Conservation (phyloP, 2,329 filamentous ascomycete species). For the Colletotrichum viniferum region DNA sequence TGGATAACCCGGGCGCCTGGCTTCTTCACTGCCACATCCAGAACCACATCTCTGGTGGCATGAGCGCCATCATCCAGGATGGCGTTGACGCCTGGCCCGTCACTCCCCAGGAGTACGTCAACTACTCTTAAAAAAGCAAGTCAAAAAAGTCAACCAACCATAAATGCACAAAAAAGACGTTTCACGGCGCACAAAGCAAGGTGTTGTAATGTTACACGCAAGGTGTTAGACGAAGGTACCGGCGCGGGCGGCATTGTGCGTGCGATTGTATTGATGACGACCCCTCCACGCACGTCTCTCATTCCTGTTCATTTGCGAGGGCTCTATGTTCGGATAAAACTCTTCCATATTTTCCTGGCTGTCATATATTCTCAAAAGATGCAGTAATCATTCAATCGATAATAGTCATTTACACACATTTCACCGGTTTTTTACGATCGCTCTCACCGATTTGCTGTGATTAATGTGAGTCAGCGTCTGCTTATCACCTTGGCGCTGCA, state of each 20-base stretch:
- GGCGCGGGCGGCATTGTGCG: conserved; percentile 2
- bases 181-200: not conserved
- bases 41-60: conserved; percentile 58
- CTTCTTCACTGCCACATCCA: conserved; percentile 62
- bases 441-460: not conserved
- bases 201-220: conserved; percentile 6
- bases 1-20: conserved; percentile 57
- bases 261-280: conserved; percentile 7
- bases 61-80: conserved; percentile 57
- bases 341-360: not conserved
- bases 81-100: conserved; percentile 47
- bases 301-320: not conserved
- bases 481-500: not conserved
- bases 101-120: conserved; percentile 42
- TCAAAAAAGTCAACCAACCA: not conserved
- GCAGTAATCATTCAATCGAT: conserved; percentile 17
- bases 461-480: not conserved
- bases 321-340: not conserved
- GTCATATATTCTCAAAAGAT: conserved; percentile 12
- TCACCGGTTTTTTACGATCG: not conserved
- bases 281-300: not conserved
- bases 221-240: not conserved
- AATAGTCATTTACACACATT: not conserved
- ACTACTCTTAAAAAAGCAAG: not conserved
- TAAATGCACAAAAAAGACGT: not conserved